phyloP scores from a whole-genome alignment of 2,329 filamentous ascomycete genomes.

The Nigrograna mackinnonii region DNA sequence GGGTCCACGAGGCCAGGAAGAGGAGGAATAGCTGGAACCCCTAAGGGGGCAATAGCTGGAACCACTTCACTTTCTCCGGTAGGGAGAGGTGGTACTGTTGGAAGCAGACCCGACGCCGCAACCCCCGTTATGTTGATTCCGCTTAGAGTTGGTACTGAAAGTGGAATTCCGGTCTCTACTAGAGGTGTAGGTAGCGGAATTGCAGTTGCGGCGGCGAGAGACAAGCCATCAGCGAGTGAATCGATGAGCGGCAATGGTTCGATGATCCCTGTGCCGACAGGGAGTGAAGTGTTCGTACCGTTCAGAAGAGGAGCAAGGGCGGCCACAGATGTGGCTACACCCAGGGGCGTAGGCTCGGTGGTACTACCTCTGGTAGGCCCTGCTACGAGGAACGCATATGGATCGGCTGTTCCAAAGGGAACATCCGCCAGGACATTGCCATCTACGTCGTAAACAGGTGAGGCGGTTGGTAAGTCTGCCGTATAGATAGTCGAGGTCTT shows the following conservation, averaged over 20 bases:
- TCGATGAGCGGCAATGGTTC: background rate
- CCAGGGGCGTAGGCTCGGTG: no score
- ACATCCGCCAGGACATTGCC: slow-evolving; percentile 2
- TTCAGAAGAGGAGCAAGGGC: background rate
- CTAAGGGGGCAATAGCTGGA: background rate
- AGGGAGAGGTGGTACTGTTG: no score
- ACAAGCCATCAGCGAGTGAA: no score
- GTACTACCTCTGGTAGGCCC: background rate
- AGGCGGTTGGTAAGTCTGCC: background rate
- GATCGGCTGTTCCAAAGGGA: background rate
- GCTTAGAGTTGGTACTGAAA: no score
- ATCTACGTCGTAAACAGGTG: background rate
- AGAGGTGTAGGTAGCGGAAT: no score
- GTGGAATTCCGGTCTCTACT: no score
- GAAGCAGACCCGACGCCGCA: no score
- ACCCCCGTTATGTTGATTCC: no score
- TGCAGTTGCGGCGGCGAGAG: no score
- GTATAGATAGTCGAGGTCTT: slow-evolving; percentile 1
- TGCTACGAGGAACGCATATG: background rate
- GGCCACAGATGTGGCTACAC: background rate
- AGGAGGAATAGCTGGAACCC: background rate
- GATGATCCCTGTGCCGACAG: background rate
- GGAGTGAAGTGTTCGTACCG: no score
- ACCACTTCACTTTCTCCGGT: no score
- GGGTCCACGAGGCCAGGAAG: background rate